Evolutionary conservation across 148 eudicot species (phyloP).

Genomic region (Rhododendron molle): DNA sequence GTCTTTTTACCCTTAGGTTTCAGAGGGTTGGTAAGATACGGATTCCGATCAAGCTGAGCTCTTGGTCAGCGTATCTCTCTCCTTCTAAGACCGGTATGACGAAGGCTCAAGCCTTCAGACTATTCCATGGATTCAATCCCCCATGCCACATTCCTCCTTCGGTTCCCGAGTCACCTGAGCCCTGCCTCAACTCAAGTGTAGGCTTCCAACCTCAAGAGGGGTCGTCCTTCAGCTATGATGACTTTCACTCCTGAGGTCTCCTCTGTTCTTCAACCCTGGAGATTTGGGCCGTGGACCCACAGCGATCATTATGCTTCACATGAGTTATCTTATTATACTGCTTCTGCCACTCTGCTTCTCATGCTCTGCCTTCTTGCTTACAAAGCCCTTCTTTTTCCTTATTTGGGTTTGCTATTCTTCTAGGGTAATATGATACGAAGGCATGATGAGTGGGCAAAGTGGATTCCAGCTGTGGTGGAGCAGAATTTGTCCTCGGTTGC

Average conservation of each 20-base stretch:
- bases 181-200: not conserved
- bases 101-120: too few species aligned
- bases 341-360: not conserved
- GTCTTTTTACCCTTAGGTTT: not conserved
- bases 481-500: conserved; percentile 22
- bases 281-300: not conserved
- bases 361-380: not conserved
- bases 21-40: not conserved
- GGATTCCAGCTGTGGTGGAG: conserved; percentile 36
- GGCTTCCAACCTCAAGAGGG: not conserved
- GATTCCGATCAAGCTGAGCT: not conserved
- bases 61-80: too few species aligned
- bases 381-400: not conserved
- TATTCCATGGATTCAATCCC: too few species aligned
- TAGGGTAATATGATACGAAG: conserved; percentile 80
- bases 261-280: not conserved
- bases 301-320: not conserved
- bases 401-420: conserved; percentile 4
- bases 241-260: not conserved
- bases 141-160: not conserved
- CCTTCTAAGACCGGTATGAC: too few species aligned
- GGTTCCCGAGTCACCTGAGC: not conserved
- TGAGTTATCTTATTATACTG: not conserved
- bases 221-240: not conserved
- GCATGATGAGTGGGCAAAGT: conserved; percentile 80